Conservation (phyloP, 2,329 filamentous ascomycete genomes). For the Colletotrichum incanum region DNA sequence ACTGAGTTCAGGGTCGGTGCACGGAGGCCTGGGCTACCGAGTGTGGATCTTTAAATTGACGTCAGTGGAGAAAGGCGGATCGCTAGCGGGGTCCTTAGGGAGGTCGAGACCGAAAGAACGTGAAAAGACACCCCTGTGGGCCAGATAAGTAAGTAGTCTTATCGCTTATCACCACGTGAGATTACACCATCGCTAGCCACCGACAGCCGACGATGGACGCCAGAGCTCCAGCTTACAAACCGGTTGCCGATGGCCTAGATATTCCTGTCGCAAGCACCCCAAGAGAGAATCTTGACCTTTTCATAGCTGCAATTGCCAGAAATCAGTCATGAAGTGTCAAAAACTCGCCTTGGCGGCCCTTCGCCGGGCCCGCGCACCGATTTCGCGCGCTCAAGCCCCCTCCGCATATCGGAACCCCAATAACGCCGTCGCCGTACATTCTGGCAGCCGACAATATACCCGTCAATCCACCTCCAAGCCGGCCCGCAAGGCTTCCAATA, state of each 20-base stretch:
- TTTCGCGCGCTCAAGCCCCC: constrained; percentile 20
- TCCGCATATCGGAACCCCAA: constrained; percentile 27
- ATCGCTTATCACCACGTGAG: constrained; percentile 40
- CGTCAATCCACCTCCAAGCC: constrained; percentile 42
- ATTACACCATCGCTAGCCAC: constrained; percentile 39
- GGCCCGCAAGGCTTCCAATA: constrained; percentile 35
- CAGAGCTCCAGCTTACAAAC: constrained; percentile 40
- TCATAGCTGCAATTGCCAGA: neutral
- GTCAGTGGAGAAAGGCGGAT: constrained; percentile 29
- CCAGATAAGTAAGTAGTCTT: neutral
- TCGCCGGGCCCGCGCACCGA: constrained; percentile 35
- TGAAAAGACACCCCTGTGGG: constrained; percentile 10
- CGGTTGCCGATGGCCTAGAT: constrained; percentile 8
- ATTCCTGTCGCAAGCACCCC: neutral
- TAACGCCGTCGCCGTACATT: constrained; percentile 4
- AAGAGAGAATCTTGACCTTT: neutral
- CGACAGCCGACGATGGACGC: constrained; percentile 26
- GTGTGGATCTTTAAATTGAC: constrained; percentile 33
- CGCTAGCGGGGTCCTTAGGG: neutral
- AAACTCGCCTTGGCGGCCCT: constrained; percentile 42
- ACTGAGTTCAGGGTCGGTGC: constrained; percentile 21
- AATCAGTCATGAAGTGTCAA: constrained; percentile 43
- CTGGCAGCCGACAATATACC: constrained; percentile 26
- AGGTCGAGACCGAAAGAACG: neutral
- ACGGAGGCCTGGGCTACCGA: constrained; percentile 8